Evolutionary conservation across 2,329 filamentous ascomycete genomes (phyloP).

Genomic region (Penicillium occitanis): DNA sequence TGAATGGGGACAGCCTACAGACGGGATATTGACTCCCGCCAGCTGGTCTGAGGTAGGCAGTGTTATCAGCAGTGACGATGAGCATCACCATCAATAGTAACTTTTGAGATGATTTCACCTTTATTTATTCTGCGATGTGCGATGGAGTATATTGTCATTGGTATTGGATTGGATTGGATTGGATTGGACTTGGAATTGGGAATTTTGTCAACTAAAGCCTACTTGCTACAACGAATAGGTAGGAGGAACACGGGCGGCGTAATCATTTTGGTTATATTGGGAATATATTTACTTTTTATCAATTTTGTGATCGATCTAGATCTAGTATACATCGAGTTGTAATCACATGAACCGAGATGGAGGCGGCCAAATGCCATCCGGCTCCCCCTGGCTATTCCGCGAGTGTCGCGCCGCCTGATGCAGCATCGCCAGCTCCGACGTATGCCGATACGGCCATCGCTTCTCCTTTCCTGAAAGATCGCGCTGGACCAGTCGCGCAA

Average conservation of each 20-base stretch:
- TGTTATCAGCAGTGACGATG: slow-evolving; percentile 44
- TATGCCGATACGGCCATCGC: slow-evolving; percentile 25
- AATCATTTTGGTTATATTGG: not conserved
- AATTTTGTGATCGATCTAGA: not conserved
- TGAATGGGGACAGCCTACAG: slow-evolving; percentile 36
- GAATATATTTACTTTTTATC: not conserved
- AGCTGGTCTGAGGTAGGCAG: slow-evolving; percentile 50
- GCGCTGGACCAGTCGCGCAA: slow-evolving; percentile 24
- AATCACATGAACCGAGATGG: slow-evolving; percentile 14
- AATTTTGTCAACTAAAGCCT: not conserved
- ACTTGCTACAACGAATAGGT: not conserved
- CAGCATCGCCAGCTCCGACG: slow-evolving; percentile 24
- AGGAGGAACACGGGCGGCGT: not conserved
- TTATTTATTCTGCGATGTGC: not conserved
- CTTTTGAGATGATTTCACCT: not conserved
- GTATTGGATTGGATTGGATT: not conserved
- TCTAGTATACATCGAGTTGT: not conserved
- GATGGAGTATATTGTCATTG: not conserved
- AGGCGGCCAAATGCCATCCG: slow-evolving; percentile 22
- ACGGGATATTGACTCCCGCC: slow-evolving; percentile 38
- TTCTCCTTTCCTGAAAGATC: slow-evolving; percentile 24
- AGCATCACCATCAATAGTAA: slow-evolving; percentile 21
- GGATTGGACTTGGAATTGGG: not conserved
- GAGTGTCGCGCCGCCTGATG: slow-evolving; percentile 22
- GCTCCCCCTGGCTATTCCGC: slow-evolving; percentile 9